Percentiles rank a stretch among this genome's conserved stretches.
These are phyloP conservation scores for Paracamarosporium sp. DNA, from an alignment of 2,329 filamentous ascomycete genomes.

Conservation along the genomic window DNA sequence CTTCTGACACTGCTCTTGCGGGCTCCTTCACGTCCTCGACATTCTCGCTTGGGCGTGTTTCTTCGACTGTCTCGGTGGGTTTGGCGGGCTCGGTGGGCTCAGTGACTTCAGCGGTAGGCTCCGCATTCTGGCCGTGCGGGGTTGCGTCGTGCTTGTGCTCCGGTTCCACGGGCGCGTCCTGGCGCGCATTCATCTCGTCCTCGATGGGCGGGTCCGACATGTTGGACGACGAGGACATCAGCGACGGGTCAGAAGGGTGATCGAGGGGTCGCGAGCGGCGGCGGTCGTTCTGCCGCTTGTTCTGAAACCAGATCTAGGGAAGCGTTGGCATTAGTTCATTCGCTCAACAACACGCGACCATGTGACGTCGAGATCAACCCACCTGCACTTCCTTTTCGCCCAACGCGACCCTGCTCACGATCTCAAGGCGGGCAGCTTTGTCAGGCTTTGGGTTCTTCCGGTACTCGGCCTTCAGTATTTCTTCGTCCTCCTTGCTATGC, in stretches of 20 bases:
- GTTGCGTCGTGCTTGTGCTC: slow-evolving; percentile 20
- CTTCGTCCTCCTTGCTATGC: slow-evolving; percentile 74
- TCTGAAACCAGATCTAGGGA: slow-evolving; percentile 94
- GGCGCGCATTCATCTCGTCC: slow-evolving; percentile 33
- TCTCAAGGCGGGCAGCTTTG: slow-evolving; percentile 82
- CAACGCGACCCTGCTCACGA: slow-evolving; percentile 84
- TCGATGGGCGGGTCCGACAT: slow-evolving; percentile 44
- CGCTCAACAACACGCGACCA: slow-evolving; percentile 23
- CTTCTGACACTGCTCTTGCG: slow-evolving; percentile 8
- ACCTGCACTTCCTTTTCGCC: slow-evolving; percentile 98
- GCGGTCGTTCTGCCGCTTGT: slow-evolving; percentile 89
- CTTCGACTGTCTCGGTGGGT: slow-evolving; percentile 8
- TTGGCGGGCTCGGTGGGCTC: background rate
- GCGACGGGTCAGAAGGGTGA: slow-evolving; percentile 36
- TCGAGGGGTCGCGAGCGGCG: slow-evolving; percentile 82
- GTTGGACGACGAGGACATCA: slow-evolving; percentile 45
- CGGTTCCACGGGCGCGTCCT: slow-evolving; percentile 25
- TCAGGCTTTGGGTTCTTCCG: slow-evolving; percentile 87
- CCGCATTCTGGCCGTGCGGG: slow-evolving; percentile 15
- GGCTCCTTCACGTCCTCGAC: slow-evolving; percentile 11
- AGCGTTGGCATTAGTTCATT: slow-evolving; percentile 32
- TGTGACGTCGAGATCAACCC: slow-evolving; percentile 49
- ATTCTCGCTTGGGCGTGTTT: slow-evolving; percentile 9
- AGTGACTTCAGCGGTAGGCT: background rate
- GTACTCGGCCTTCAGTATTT: slow-evolving; percentile 86